phyloP scores from a whole-genome alignment of 768 basidiomycete species.

The Lentinula aciculospora region DNA sequence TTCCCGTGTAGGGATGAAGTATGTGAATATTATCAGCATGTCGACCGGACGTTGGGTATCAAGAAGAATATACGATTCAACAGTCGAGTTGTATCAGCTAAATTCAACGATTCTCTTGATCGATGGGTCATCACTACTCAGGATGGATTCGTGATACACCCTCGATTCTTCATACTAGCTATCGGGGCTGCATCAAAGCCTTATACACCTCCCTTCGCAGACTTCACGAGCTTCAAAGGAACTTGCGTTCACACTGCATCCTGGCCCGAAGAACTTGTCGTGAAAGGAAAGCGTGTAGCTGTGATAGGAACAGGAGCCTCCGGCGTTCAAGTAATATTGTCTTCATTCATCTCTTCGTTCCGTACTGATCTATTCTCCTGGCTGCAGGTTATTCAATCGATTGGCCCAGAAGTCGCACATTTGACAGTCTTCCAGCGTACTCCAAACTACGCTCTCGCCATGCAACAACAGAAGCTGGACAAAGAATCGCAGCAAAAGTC shows the following conservation, averaged over 20 bases:
- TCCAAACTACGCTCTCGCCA: constrained; percentile 18
- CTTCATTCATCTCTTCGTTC: not conserved
- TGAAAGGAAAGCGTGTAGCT: constrained; percentile 18
- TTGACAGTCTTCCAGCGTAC: constrained; percentile 24
- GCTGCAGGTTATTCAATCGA: constrained; percentile 13
- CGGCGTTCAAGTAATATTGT: constrained; percentile 16
- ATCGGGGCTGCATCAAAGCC: constrained; percentile 20
- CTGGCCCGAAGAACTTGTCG: constrained; percentile 17
- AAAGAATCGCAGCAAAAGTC: constrained; percentile 8
- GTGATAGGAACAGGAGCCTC: constrained; percentile 22
- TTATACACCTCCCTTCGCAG: constrained; percentile 15
- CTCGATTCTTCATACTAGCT: constrained; percentile 18
- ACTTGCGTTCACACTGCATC: constrained; percentile 16
- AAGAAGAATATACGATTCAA: constrained; percentile 18
- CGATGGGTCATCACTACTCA: constrained; percentile 18
- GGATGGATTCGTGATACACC: constrained; percentile 10
- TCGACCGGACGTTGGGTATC: constrained; percentile 20
- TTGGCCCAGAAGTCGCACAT: constrained; percentile 14
- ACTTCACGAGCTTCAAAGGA: constrained; percentile 19
- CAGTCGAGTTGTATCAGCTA: constrained; percentile 16
- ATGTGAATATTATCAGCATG: constrained; percentile 17
- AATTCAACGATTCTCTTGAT: constrained; percentile 13
- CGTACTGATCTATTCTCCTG: not conserved
- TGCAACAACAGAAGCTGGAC: constrained; percentile 15
- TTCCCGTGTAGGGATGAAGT: constrained; percentile 12